Conservation (phyloP, 2,329 filamentous ascomycete species). For the Fonsecaea pedrosoi region DNA sequence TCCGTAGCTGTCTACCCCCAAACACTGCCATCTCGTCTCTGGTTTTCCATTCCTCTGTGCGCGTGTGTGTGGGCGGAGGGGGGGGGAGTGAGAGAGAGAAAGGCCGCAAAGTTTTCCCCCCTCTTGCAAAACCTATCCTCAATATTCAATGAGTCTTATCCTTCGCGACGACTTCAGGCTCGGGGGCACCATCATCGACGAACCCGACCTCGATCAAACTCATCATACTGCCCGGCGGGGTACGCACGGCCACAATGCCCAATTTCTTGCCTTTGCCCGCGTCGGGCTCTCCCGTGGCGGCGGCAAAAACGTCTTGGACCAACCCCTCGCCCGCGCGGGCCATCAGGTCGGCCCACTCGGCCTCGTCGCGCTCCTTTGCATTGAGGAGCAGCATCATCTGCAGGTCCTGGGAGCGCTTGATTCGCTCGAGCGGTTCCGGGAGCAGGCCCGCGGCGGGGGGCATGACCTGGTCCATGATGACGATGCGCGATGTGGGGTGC, state of each 20-base stretch:
- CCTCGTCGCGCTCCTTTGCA: constrained; percentile 51
- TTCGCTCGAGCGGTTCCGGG: constrained; percentile 27
- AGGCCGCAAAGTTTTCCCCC: too few species aligned
- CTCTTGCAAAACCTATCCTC: background rate
- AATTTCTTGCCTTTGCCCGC: constrained; percentile 13
- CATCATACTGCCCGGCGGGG: constrained; percentile 34
- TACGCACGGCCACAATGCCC: constrained; percentile 28
- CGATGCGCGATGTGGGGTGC: constrained; percentile 29
- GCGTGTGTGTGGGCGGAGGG: background rate
- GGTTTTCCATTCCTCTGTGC: background rate
- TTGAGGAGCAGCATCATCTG: constrained; percentile 61
- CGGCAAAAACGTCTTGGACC: constrained; percentile 14
- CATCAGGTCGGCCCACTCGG: constrained; percentile 31
- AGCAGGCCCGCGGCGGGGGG: constrained; percentile 22
- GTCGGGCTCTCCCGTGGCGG: background rate
- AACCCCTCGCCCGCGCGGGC: constrained; percentile 22
- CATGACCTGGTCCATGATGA: constrained; percentile 34
- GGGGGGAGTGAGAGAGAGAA: too few species aligned
- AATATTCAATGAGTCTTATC: background rate
- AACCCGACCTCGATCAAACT: constrained; percentile 36
- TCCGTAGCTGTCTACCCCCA: background rate
- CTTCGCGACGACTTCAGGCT: background rate
- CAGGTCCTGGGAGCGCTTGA: constrained; percentile 48
- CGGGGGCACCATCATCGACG: constrained; percentile 7
- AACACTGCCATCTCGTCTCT: background rate